Conservation (phyloP, 495 filamentous ascomycete genomes). For the Hyaloscypha hepaticicola region DNA sequence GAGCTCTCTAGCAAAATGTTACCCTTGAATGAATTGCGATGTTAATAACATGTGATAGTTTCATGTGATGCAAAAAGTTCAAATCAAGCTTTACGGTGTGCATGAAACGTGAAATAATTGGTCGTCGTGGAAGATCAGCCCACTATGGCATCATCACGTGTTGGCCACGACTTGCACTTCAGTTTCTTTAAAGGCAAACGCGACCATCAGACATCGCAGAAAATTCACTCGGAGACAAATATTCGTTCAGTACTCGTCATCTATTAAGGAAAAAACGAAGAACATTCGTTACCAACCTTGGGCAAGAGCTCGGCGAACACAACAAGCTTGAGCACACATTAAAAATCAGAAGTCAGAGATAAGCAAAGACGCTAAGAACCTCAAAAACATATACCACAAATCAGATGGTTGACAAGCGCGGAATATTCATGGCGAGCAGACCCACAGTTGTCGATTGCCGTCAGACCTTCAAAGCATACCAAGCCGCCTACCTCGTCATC, state of each 20-base stretch:
- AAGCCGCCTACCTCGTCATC: neutral
- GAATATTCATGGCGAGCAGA: neutral
- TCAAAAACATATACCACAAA: neutral
- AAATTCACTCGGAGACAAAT: neutral
- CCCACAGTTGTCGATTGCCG: constrained; percentile 1
- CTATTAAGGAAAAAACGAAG: no score
- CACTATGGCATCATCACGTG: neutral
- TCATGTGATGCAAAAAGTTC: neutral
- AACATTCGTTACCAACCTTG: neutral
- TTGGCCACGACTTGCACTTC: neutral
- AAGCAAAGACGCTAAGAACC: neutral
- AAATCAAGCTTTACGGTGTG: neutral
- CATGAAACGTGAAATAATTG: neutral
- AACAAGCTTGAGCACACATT: no score
- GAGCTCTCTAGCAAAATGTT: no score
- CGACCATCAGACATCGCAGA: neutral
- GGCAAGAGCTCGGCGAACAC: neutral
- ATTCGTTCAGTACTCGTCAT: neutral
- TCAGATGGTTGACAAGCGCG: neutral
- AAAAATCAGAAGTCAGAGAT: no score
- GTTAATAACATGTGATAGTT: neutral
- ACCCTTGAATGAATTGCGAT: no score
- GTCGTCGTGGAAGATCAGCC: neutral
- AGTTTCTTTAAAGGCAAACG: neutral
- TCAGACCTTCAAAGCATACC: constrained; percentile 6